Base-by-base conservation (phyloP, 176 grass and related monocot species). In the Carex myosuroides region DNA sequence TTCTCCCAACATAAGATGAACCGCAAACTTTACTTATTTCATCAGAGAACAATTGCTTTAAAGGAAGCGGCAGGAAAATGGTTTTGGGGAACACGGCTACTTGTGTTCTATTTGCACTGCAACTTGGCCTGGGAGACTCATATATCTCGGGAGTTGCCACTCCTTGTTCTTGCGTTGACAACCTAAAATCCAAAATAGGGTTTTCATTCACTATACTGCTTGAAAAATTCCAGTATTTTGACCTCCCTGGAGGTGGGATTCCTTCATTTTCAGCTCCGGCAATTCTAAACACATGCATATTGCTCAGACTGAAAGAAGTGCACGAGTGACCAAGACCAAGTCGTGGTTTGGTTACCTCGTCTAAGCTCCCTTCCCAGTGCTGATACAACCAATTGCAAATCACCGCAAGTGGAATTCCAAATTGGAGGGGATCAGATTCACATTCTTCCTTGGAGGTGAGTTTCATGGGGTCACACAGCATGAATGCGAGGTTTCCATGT, bases 401-500 rank as follows among this genome's bases (percentile, higher is more conserved):
- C 35, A 97, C 90, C 18, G 92, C 82, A 80, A 92, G 89, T 0
- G 94, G 94, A 21, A 97, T 89, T 33, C 94, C 94, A 39, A 94
- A 97, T 86, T 97, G 94, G 85, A 84, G 86, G 3, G 58, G 81
- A 8, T 57, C 73, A 85, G 74, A 88, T 92, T 55, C 73, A 32
- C 90, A 87, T 94, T 94, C 85, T 94, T 97, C 48, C 83, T 88
- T n/a, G 92, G 90, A 92, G 44, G 94, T 92, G 44, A 97, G 82
- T 83, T 94, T 97, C 94, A 97, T 97, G 22, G 94, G 94, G 85
- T 97, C 94, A 75, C 94, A 97, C 29, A 97, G 87, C 90, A 97
- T 92, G 72, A 97, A 97, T 78, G 94, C 94, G 73, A 97, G 84
- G 39, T 92, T 97, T 64, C 94, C 94, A 77, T 97, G 88, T 62